Base-by-base conservation (phyloP, 768 basidiomycete species). In the Leccinum aurantiacum region DNA sequence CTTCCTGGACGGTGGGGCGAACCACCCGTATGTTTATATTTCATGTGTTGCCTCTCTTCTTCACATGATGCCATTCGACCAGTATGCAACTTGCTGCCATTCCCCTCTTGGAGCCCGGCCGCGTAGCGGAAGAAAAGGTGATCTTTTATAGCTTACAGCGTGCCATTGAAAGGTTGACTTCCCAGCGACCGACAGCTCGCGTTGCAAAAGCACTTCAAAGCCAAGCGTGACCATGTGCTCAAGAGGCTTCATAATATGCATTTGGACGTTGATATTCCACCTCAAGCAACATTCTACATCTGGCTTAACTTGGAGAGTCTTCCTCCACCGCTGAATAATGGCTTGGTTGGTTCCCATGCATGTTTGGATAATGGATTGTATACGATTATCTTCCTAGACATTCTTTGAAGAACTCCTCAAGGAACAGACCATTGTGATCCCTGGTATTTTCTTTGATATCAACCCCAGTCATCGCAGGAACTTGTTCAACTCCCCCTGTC, bases 391-490 rank as follows among this genome's bases (percentile, higher is more conserved):
- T 54, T 60, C 24, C 29, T 53, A 87, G 84, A 92, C 91, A 6
- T 96, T 98, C 84, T 98, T 98, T 69, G 94, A 96, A 69, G 94
- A 95, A 74, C 78, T 94, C 48, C 80, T 96, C 56, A 96, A 94
- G 75, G 90, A 92, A 75, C 82, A 92, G 75, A 90, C 92, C 10
- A 94, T 94, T 63, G 90, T 93, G 57, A 92, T 95, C 51, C 93
- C 93, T 5, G 94, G 94, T 11, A 91, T 91, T 65, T 94, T 93
- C 79, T 93, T 93, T 64, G 90, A 91, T 66, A 89, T 91, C 69
- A 69, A 80, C 74, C 90, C 90, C 24, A 59, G 89, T 15, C 89
- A 95, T 65, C 87, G 93, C 65, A 84, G 95, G 62, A 93, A 96
- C 73, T 76, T 97, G 55, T 92, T 96, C 79, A 85, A 87, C 67